phyloP scores from a whole-genome alignment of 768 basidiomycete genomes.

The Boletales sp. region DNA sequence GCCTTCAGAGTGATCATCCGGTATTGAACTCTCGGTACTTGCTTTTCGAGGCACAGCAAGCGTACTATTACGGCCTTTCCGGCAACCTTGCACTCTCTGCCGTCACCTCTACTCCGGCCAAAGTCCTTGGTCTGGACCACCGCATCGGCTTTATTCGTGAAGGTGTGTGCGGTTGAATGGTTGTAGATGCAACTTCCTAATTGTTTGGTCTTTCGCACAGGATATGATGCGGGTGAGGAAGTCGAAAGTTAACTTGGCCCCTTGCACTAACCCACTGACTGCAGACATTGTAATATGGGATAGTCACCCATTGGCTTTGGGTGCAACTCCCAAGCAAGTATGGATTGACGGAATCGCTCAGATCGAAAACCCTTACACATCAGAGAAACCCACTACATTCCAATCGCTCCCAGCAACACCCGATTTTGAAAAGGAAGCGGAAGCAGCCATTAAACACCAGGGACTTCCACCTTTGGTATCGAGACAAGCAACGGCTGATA shows the following conservation, averaged over 20 bases:
- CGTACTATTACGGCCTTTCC: constrained; percentile 70
- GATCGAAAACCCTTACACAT: constrained; percentile 42
- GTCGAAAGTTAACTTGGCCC: neutral
- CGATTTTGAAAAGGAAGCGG: constrained; percentile 61
- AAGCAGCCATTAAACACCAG: constrained; percentile 56
- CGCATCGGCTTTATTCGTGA: constrained; percentile 61
- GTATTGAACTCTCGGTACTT: constrained; percentile 54
- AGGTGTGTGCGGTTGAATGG: constrained; percentile 31
- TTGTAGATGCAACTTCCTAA: neutral
- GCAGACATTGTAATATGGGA: constrained; percentile 74
- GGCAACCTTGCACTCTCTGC: constrained; percentile 61
- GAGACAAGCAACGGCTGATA: constrained; percentile 32
- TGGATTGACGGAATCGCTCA: constrained; percentile 86
- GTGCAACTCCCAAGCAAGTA: constrained; percentile 77
- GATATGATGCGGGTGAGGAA: constrained; percentile 63
- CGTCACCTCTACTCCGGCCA: constrained; percentile 70
- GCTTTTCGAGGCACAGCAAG: constrained; percentile 59
- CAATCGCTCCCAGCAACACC: constrained; percentile 56
- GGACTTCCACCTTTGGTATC: constrained; percentile 66
- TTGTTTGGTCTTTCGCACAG: constrained; percentile 26
- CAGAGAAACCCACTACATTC: constrained; percentile 49
- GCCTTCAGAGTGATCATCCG: constrained; percentile 47
- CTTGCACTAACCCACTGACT: neutral
- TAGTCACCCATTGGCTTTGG: constrained; percentile 71
- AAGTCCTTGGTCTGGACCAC: constrained; percentile 68